phyloP scores from a whole-genome alignment of 768 basidiomycete genomes.

The Steccherinum ochraceum region DNA sequence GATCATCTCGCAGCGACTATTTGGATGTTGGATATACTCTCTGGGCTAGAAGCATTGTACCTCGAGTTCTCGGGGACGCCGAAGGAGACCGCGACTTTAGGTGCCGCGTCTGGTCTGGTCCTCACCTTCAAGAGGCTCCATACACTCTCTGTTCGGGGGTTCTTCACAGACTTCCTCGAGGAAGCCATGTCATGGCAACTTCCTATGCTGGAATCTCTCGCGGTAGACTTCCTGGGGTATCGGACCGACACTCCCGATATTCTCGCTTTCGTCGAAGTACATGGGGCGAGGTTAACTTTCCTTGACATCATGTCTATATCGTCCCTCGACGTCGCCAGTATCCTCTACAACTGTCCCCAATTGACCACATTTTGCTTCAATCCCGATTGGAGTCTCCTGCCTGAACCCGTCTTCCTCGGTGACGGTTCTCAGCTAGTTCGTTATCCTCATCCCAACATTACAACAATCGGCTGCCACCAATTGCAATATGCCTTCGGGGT shows the following conservation, averaged over 20 bases:
- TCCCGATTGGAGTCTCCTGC: conserved; percentile 58
- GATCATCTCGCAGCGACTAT: conserved; percentile 59
- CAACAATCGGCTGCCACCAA: conserved; percentile 63
- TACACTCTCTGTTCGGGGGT: conserved; percentile 58
- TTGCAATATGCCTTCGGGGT: conserved; percentile 65
- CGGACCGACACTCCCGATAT: conserved; percentile 52
- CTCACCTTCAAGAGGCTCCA: conserved; percentile 49
- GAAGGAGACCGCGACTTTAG: conserved; percentile 42
- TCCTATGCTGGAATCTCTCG: conserved; percentile 50
- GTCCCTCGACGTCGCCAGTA: conserved; percentile 46
- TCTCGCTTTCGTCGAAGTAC: conserved; percentile 48
- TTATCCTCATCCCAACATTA: conserved; percentile 51
- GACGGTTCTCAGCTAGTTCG: conserved; percentile 31
- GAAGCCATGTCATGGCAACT: conserved; percentile 63
- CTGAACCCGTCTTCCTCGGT: conserved; percentile 23
- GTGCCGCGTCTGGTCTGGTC: conserved; percentile 52
- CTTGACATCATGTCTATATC: conserved; percentile 62
- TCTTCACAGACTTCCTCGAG: conserved; percentile 60
- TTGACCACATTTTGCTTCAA: conserved; percentile 67
- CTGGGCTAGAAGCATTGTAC: conserved; percentile 47
- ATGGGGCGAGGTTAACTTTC: conserved; percentile 52
- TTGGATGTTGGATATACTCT: conserved; percentile 63
- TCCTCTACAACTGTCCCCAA: conserved; percentile 59
- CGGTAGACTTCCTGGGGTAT: conserved; percentile 45
- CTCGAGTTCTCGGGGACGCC: conserved; percentile 38